Conservation (phyloP, 2,329 filamentous ascomycete species). For the Fusarium scirpi region DNA sequence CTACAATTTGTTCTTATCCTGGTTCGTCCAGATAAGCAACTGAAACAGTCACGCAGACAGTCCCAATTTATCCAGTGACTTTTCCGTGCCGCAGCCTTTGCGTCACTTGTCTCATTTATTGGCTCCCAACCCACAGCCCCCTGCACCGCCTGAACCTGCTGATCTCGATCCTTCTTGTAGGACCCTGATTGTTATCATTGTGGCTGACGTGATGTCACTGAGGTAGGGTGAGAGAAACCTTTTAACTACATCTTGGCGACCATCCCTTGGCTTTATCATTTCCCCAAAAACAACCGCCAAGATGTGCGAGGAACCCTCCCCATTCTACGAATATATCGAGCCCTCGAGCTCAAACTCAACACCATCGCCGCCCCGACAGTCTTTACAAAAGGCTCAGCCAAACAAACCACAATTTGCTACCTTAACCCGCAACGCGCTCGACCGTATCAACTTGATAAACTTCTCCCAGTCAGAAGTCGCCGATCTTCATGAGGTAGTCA, state of each 20-base stretch:
- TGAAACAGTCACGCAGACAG: not conserved
- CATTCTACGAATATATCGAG: not conserved
- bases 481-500: slow-evolving; percentile 5
- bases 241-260: not conserved
- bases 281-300: not conserved
- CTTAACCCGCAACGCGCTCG: not conserved
- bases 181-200: not conserved
- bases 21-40: not conserved
- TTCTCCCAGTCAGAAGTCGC: slow-evolving; percentile 14
- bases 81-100: not conserved
- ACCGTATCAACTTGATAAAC: slow-evolving; percentile 24
- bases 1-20: not conserved
- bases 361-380: slow-evolving; percentile 7
- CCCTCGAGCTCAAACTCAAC: not conserved
- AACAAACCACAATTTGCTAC: slow-evolving; percentile 4
- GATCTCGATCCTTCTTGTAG: not conserved
- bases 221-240: not conserved
- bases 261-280: not conserved
- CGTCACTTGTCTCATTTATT: not conserved
- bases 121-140: not conserved
- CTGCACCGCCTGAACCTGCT: slow-evolving; percentile 5
- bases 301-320: slow-evolving; percentile 3
- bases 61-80: no score
- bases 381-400: not conserved
- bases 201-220: slow-evolving; percentile 19